Evolutionary conservation across 2,329 filamentous ascomycete species (phyloP).

Genomic region (Kalaharituber pfeilii): DNA sequence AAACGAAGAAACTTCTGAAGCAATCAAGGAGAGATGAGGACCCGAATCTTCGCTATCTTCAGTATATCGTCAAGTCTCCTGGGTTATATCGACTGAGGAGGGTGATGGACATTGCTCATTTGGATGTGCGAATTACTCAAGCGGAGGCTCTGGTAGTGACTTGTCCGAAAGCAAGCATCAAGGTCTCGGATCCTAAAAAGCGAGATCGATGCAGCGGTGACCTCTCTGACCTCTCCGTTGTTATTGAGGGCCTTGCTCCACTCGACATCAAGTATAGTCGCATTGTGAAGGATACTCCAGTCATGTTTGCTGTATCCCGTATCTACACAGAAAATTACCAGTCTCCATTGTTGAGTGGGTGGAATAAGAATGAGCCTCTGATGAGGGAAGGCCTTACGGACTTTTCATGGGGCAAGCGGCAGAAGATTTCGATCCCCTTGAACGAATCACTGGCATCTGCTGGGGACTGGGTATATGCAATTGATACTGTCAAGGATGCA

Average conservation of each 20-base stretch:
- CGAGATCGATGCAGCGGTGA: conserved; percentile 64
- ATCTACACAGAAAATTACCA: conserved; percentile 75
- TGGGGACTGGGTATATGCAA: conserved; percentile 73
- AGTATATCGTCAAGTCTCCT: conserved; percentile 63
- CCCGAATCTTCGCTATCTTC: conserved; percentile 46
- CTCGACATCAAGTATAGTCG: conserved; percentile 86
- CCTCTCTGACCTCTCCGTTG: conserved; percentile 64
- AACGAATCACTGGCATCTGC: conserved; percentile 73
- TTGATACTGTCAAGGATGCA: conserved; percentile 83
- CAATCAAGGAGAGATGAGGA: conserved; percentile 45
- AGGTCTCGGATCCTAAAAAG: conserved; percentile 37
- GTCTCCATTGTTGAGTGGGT: conserved; percentile 47
- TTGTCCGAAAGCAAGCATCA: conserved; percentile 65
- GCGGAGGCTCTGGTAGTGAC: conserved; percentile 69
- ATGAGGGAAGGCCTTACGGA: conserved; percentile 34
- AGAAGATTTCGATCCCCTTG: conserved; percentile 59
- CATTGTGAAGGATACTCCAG: conserved; percentile 64
- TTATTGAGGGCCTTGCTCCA: conserved; percentile 76
- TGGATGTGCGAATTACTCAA: conserved; percentile 64
- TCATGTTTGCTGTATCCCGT: conserved; percentile 78
- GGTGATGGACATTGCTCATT: conserved; percentile 81
- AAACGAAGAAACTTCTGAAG: conserved; percentile 58
- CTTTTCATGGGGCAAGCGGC: conserved; percentile 61
- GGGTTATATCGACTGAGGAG: conserved; percentile 72
- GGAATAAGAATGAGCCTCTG: conserved; percentile 4